Conservation (phyloP, 441 rosid species). For the Metrosideros polymorpha region DNA sequence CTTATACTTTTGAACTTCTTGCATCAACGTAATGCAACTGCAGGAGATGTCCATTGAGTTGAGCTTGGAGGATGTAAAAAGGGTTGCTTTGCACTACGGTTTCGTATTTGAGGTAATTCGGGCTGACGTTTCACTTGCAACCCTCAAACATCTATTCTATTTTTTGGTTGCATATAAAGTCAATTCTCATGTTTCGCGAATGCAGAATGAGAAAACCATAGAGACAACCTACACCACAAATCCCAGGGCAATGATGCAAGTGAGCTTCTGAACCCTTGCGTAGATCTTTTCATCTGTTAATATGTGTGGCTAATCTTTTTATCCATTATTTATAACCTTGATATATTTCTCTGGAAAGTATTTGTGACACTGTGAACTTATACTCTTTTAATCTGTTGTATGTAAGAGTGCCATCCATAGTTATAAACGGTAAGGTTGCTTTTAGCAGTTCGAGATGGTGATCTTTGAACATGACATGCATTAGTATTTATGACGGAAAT, state of each 20-base stretch:
- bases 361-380: neutral
- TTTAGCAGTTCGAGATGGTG: neutral
- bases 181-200: neutral
- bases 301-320: neutral
- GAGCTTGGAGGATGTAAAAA: slow-evolving; percentile 93
- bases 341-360: neutral
- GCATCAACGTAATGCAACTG: neutral
- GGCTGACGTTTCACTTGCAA: neutral
- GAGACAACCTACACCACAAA: slow-evolving; percentile 90
- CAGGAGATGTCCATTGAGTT: slow-evolving; percentile 97
- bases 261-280: slow-evolving; percentile 16
- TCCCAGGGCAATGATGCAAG: slow-evolving; percentile 95
- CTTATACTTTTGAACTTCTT: neutral
- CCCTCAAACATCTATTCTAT: neutral
- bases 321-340: neutral
- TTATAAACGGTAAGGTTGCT: neutral
- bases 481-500: neutral
- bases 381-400: neutral
- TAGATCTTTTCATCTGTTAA: neutral
- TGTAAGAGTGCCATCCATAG: neutral
- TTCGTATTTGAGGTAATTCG: slow-evolving; percentile 53
- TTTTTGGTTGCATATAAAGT: neutral
- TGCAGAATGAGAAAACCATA: slow-evolving; percentile 78
- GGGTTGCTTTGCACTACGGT: slow-evolving; percentile 66
- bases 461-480: neutral